Conservation (phyloP, 441 rosid genomes). For the Bocquillonia castaneifolia region DNA sequence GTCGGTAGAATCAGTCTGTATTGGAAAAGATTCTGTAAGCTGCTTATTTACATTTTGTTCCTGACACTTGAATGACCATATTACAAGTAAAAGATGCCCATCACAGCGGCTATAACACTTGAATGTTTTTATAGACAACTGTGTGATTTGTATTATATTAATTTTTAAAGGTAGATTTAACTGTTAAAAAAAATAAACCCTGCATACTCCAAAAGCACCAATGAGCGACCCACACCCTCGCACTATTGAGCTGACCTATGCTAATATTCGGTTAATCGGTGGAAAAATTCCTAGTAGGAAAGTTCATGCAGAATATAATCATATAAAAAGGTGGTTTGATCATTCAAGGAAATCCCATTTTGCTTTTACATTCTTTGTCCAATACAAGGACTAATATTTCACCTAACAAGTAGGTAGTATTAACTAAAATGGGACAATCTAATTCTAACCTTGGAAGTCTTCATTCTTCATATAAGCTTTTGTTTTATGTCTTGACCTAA, state of each 20-base stretch:
- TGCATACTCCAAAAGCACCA: no score
- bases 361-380: conserved; percentile 6
- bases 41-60: neutral
- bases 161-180: no score
- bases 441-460: neutral
- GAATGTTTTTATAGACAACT: no score
- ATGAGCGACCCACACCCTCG: no score
- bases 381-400: neutral
- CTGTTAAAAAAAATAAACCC: no score
- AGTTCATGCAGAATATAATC: neutral
- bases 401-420: neutral
- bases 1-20: neutral
- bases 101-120: neutral
- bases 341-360: conserved; percentile 1
- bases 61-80: neutral
- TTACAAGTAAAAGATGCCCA: neutral
- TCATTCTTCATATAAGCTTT: neutral
- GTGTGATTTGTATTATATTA: no score
- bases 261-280: neutral
- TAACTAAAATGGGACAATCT: neutral
- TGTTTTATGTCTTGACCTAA: neutral
- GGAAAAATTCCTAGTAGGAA: neutral
- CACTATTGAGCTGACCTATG: neutral
- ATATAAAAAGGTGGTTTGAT: neutral
- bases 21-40: neutral